Base-by-base conservation (phyloP, 2,329 filamentous ascomycete species). In the Penicillium verrucosum region DNA sequence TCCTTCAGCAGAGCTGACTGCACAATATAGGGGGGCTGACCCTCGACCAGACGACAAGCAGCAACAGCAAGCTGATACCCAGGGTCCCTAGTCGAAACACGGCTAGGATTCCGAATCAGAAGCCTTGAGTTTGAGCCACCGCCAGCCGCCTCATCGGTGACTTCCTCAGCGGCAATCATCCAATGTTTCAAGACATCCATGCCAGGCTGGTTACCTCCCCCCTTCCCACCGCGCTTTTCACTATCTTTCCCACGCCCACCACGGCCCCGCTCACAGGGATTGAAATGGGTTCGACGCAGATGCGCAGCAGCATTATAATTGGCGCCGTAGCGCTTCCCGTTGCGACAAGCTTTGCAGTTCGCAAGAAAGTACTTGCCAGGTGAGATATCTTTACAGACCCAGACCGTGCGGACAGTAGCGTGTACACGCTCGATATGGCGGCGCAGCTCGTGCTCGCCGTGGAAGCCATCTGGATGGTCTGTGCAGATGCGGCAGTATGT, bases 231-330 rank as follows among this genome's bases (percentile, higher is more conserved):
- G 46, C 84, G 77, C 64, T 82, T 81, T 71, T 85, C 81, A 59
- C 81, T 82, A 56, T 82, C 80, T 68, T 83, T 84, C 45, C 81
- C 80, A 47, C 82, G 75, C 9, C 83, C 84, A 23, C 82, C 76
- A n/a, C 77, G 72, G 21, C 76, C 77, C 23, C 76, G 78, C 69
- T 84, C 82, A 63, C 82, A 81, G 1, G 84, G 87, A 69, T 89
- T 89, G 80, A 97, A 97, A 72, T 97, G 93, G 0, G 89, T 88
- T 48, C 93, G 86, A 41, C 92, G 84, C 9, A 97, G 82, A 71
- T 97, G 93, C 0, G 92, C 93, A 0, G 92, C 92, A 0, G 92
- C 93, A 67, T 97, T 97, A 77, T 97, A 97, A 76, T 97, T 94
- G 16, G 89, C 90, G 4, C 89, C 89, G 66, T 97, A 97, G 57